These are phyloP conservation scores for Thecaphora thlaspeos DNA, from an alignment of 1,284 basidiomycete genomes.

Conservation along the genomic window DNA sequence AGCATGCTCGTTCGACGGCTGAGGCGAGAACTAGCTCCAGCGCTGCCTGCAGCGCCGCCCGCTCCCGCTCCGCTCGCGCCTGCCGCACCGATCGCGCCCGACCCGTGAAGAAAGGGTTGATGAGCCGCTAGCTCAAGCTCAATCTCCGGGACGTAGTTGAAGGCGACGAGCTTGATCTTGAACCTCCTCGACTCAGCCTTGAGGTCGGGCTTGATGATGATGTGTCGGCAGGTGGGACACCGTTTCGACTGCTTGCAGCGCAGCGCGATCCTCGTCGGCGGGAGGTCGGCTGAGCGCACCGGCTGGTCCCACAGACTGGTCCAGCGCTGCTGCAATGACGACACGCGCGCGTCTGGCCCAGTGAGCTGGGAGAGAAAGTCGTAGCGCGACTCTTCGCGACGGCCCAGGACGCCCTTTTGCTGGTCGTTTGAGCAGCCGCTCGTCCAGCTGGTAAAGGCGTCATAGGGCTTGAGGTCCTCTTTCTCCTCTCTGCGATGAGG, in stretches of 20 bases:
- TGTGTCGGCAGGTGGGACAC: constrained; percentile 88
- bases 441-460: constrained; percentile 28
- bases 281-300: constrained; percentile 66
- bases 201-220: constrained; percentile 95
- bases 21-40: not conserved
- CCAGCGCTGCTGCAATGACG: constrained; percentile 77
- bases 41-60: too few species aligned
- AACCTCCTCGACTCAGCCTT: constrained; percentile 88
- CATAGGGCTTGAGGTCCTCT: constrained; percentile 35
- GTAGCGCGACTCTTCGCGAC: constrained; percentile 69
- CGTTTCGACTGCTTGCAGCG: constrained; percentile 92
- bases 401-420: constrained; percentile 15
- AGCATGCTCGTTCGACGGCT: not conserved
- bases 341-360: constrained; percentile 61
- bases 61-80: not conserved
- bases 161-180: constrained; percentile 95
- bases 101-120: constrained; percentile 15
- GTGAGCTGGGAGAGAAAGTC: constrained; percentile 59
- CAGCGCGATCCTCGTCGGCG: constrained; percentile 82
- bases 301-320: constrained; percentile 64
- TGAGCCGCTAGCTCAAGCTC: constrained; percentile 56
- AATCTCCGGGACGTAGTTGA: constrained; percentile 86
- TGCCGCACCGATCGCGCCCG: constrained; percentile 1
- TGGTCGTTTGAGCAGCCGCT: constrained; percentile 6
- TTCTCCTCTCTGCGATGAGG: constrained; percentile 16